Conservation (phyloP, 345 rosid genomes). For the Syzygium jambos region DNA sequence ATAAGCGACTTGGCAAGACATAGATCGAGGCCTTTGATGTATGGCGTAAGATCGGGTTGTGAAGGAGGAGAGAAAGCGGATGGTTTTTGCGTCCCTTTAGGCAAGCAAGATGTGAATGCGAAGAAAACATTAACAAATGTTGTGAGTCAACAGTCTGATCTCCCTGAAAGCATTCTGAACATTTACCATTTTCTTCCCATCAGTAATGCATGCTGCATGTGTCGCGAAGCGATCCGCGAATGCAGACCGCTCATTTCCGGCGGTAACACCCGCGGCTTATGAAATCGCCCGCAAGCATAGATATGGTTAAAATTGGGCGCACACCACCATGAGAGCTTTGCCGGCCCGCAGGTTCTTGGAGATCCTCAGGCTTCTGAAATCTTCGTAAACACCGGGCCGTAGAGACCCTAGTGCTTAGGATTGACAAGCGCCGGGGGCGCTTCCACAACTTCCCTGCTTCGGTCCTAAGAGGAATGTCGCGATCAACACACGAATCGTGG, state of each 20-base stretch:
- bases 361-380: conserved; percentile 34
- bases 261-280: background rate
- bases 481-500: conserved; percentile 43
- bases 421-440: conserved; percentile 29
- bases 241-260: background rate
- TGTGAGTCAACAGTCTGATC: too few species aligned
- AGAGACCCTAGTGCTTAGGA: conserved; percentile 31
- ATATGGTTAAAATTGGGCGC: background rate
- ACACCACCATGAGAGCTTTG: conserved; percentile 16
- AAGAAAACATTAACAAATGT: too few species aligned
- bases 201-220: too few species aligned
- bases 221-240: too few species aligned
- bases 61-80: too few species aligned
- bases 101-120: too few species aligned
- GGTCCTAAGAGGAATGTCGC: conserved; percentile 70
- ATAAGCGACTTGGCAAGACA: too few species aligned
- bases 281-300: background rate
- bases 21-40: too few species aligned
- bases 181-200: too few species aligned
- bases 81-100: too few species aligned
- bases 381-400: conserved; percentile 23
- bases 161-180: too few species aligned
- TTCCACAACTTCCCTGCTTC: conserved; percentile 20
- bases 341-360: conserved; percentile 32
- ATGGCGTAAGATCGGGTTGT: too few species aligned